A percentile compares a stretch with the other conserved stretches of the same genome.
phyloP scores from a whole-genome alignment of 2,329 filamentous ascomycete species.

The Macrophomina phaseolina region DNA sequence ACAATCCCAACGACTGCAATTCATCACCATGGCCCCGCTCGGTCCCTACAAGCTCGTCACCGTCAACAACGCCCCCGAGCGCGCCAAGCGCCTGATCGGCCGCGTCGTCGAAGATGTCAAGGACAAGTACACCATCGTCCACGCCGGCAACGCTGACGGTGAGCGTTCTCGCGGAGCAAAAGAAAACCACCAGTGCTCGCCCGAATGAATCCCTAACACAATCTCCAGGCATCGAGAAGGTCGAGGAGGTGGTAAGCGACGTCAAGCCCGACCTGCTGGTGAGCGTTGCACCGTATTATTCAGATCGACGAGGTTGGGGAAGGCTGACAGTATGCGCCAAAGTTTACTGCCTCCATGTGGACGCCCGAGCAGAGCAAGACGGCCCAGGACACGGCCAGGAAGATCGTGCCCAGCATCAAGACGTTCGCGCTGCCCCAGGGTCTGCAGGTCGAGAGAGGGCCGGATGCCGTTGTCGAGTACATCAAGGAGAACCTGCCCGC shows the following conservation, averaged over 20 bases:
- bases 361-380: slow-evolving; percentile 54
- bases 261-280: slow-evolving; percentile 62
- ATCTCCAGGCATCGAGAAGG: slow-evolving; percentile 54
- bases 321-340: background rate
- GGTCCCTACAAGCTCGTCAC: slow-evolving; percentile 69
- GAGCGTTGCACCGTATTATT: slow-evolving; percentile 32
- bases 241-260: slow-evolving; percentile 59
- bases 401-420: slow-evolving; percentile 55
- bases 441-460: slow-evolving; percentile 59
- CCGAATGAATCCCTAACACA: background rate
- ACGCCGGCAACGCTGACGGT: slow-evolving; percentile 69
- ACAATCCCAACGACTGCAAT: background rate
- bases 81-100: slow-evolving; percentile 67
- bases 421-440: slow-evolving; percentile 61
- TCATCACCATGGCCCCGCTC: slow-evolving; percentile 26
- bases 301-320: background rate
- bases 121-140: slow-evolving; percentile 66
- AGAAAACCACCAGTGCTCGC: too few species aligned
- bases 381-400: slow-evolving; percentile 53
- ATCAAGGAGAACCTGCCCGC: slow-evolving; percentile 51
- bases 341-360: slow-evolving; percentile 70
- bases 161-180: slow-evolving; percentile 33
- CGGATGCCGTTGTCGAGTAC: slow-evolving; percentile 62
- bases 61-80: slow-evolving; percentile 70
- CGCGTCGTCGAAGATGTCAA: slow-evolving; percentile 66